Conservation (phyloP, 2,329 filamentous ascomycete species). For the Sarocladium kiliense region DNA sequence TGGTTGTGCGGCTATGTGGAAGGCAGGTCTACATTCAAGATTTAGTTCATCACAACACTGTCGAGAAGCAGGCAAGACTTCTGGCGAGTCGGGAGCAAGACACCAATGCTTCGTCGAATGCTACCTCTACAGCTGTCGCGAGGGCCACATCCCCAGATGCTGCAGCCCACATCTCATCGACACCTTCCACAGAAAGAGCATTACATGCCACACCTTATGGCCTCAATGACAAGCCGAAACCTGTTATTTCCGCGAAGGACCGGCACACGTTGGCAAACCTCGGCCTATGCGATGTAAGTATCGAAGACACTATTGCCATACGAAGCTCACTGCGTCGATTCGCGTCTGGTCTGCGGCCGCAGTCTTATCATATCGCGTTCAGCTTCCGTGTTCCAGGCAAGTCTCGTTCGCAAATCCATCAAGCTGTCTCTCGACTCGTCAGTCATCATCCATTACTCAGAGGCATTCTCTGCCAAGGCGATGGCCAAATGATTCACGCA, state of each 20-base stretch:
- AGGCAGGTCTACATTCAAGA: conserved; percentile 30
- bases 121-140: too few species aligned
- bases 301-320: conserved; percentile 26
- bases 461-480: conserved; percentile 19
- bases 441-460: conserved; percentile 23
- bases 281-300: conserved; percentile 16
- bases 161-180: too few species aligned
- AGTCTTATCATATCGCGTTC: conserved; percentile 29
- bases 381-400: conserved; percentile 22
- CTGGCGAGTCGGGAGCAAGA: conserved; percentile 12
- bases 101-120: too few species aligned
- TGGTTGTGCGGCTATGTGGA: conserved; percentile 20
- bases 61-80: conserved; percentile 25
- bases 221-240: too few species aligned
- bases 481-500: conserved; percentile 20
- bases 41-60: conserved; percentile 22
- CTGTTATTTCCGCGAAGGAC: background rate
- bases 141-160: too few species aligned
- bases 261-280: conserved; percentile 1
- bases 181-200: too few species aligned
- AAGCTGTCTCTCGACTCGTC: conserved; percentile 22
- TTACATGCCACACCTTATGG: too few species aligned
- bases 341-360: conserved; percentile 24
- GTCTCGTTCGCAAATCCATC: conserved; percentile 18
- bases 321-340: conserved; percentile 23